phyloP scores from a whole-genome alignment of 1,284 basidiomycete genomes.

The Melampsora occidentalis region DNA sequence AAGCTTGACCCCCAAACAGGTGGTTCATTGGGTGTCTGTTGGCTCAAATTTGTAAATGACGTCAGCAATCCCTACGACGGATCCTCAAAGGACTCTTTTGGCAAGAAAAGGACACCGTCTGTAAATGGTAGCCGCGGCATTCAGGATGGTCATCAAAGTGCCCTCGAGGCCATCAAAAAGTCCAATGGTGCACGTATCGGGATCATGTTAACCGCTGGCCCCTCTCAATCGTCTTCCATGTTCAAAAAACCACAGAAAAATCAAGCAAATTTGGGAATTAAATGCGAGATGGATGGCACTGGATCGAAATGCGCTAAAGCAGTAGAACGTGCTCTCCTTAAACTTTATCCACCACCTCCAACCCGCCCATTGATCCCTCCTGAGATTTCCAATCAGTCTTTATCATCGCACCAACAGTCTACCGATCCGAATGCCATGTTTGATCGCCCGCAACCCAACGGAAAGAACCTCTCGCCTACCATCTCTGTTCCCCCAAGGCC shows the following conservation, averaged over 20 bases:
- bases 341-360: slow-evolving; percentile 31
- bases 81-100: slow-evolving; percentile 43
- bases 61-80: slow-evolving; percentile 50
- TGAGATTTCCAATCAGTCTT: slow-evolving; percentile 42
- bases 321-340: slow-evolving; percentile 1
- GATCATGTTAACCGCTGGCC: slow-evolving; percentile 46
- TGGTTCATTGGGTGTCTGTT: slow-evolving; percentile 76
- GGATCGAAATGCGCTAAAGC: slow-evolving; percentile 54
- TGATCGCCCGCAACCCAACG: slow-evolving; percentile 34
- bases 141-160: slow-evolving; percentile 54
- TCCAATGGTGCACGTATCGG: slow-evolving; percentile 50
- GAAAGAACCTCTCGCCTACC: slow-evolving; percentile 44
- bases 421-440: slow-evolving; percentile 15
- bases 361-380: slow-evolving; percentile 49
- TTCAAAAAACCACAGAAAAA: slow-evolving; percentile 16
- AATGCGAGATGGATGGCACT: slow-evolving; percentile 54
- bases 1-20: slow-evolving; percentile 78
- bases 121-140: slow-evolving; percentile 52
- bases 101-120: slow-evolving; percentile 52
- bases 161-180: slow-evolving; percentile 46
- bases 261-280: slow-evolving; percentile 46
- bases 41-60: slow-evolving; percentile 64
- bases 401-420: background rate
- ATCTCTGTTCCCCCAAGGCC: slow-evolving; percentile 33
- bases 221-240: background rate